Conservation (phyloP, 2,329 filamentous ascomycete species). For the Colletotrichum australisinense region DNA sequence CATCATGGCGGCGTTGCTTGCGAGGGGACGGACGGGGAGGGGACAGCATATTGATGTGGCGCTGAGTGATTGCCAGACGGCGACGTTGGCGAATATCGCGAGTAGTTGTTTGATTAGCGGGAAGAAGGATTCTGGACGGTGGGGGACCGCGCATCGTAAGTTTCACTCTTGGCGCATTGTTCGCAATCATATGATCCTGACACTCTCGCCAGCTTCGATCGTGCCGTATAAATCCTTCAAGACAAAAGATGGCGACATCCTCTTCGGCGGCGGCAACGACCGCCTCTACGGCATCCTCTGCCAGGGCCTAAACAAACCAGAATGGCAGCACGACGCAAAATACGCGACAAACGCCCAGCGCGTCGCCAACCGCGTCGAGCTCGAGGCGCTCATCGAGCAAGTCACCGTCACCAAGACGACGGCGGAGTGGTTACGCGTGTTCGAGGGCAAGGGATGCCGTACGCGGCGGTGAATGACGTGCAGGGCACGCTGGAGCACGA, state of each 20-base stretch:
- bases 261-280: slow-evolving; percentile 80
- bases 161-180: slow-evolving; percentile 18
- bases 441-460: slow-evolving; percentile 96
- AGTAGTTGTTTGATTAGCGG: slow-evolving; percentile 92
- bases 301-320: slow-evolving; percentile 65
- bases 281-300: slow-evolving; percentile 75
- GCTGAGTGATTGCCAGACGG: slow-evolving; percentile 93
- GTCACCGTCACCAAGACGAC: slow-evolving; percentile 84
- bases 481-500: slow-evolving; percentile 85
- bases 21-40: slow-evolving; percentile 76
- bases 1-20: slow-evolving; percentile 93
- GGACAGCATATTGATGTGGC: slow-evolving; percentile 95
- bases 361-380: slow-evolving; percentile 77
- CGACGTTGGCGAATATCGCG: slow-evolving; percentile 93
- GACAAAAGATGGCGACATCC: slow-evolving; percentile 76
- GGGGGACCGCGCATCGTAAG: slow-evolving; percentile 95
- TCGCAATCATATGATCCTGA: too few species aligned
- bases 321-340: slow-evolving; percentile 70
- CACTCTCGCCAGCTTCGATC: slow-evolving; percentile 77
- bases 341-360: slow-evolving; percentile 72
- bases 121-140: slow-evolving; percentile 86
- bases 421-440: slow-evolving; percentile 84
- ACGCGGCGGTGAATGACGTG: slow-evolving; percentile 91
- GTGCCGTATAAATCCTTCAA: slow-evolving; percentile 92
- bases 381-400: slow-evolving; percentile 83